Evolutionary conservation across 176 grass and related monocot species (phyloP), one percentile per base, ranked within the genome.

Genomic region (Avena eriantha): DNA sequence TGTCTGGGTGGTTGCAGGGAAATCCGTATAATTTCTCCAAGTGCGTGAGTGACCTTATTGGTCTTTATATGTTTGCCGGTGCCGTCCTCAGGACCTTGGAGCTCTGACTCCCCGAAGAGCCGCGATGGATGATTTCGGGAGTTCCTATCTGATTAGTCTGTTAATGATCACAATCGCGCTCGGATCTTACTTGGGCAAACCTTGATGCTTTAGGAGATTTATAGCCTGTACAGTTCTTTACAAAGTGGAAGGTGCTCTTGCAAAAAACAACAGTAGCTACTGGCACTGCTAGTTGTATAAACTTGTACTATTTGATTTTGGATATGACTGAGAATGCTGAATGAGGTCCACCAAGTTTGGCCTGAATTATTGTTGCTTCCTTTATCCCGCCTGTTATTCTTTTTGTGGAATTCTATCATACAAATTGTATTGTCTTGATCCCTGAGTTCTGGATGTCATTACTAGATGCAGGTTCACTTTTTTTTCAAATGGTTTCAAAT

Each of bases 1-100:
- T 21, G 22, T 78, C 56, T n/a, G 18, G 33, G 10, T 21, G 58
- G 33, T 1, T 78, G 76, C 76, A 78, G 54, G 34, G 76, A n/a
- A 58, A 41, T 12, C 3, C 33, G 1, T 58, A 78, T 41, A 78
- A 78, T 59, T 78, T 78, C 76, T 78, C 54, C 76, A 78, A 14
- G 56, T 55, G 53, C 33, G 76, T 78, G 10, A 58, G 76, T 59
- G 76, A 78, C 10, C 76, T 78, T 78, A 56, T 78, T 78, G 76
- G 76, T 41, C 31, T 35, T 2, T 54, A 55, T 58, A 78, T 78
- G 33, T 78, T 58, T 19, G 33, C 13, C 4, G 51, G 76, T 58
- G 53, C 76, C 2, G 9, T 78, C 76, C 51, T 59, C 12, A 78
- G 14, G 54, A 22, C 53, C 55, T 36, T 78, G 21, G 51, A 78